Evolutionary conservation across 768 basidiomycete species (phyloP), one percentile per base, ranked within the genome.

Genomic region (Termitomyces sp.): DNA sequence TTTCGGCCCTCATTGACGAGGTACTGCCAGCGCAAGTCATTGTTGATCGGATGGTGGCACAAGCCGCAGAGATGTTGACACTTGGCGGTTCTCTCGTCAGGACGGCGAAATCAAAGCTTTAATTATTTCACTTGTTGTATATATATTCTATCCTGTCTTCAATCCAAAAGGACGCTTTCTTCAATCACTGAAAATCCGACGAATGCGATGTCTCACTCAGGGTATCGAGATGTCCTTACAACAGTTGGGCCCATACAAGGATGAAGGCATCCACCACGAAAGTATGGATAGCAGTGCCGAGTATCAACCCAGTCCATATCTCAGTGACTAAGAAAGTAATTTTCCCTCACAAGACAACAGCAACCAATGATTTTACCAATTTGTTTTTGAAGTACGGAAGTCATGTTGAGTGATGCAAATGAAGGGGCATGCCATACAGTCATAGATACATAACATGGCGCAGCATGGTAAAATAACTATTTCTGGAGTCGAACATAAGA

Each of bases 21-120:
- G 71, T 96, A 34, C 77, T 85, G 12, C 91, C 94, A 5, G 94
- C 94, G 7, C 83, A 92, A 74, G 77, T 78, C 51, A 95, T 95
- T 62, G 77, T 94, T 49, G 90, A 94, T 29, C 78, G 80, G 58
- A 94, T 95, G 92, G 73, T 81, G 5, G 63, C 67, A 13, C 70
- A 77, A 9, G 79, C 77, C 20, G 73, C 70, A 10, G 62, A 64
- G 18, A 65, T 74, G 56, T 52, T 81, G 28, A 62, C 73, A 50
- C 62, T 63, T 42, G 75, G 75, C 54, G 73, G 68, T 10, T 65
- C 70, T 31, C 58, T 71, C 53, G 73, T 78, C 20, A 74, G 74
- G 24, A 69, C 58, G 45, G 57, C 70, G 20, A 82, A 75, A 69
- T 72, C 85, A 31, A 86, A 80, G 72, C 72, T 87, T 59, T 87